Evolutionary conservation across 441 rosid genomes (phyloP).

Genomic region (Brassica balearica): DNA sequence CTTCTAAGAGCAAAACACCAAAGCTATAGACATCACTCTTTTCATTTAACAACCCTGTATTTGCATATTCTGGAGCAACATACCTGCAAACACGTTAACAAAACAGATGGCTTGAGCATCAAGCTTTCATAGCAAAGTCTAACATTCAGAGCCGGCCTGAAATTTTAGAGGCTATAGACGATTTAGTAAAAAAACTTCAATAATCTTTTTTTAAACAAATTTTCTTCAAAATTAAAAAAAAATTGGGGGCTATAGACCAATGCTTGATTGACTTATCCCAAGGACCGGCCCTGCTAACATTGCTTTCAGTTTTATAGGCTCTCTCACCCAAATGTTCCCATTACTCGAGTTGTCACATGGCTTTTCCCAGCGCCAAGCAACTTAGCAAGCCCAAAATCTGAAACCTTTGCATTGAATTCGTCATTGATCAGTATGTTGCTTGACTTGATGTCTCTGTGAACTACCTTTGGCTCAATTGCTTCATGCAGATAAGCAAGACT

Average conservation of each 20-base stretch:
- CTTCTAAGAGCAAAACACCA: slow-evolving; percentile 83
- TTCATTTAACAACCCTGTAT: slow-evolving; percentile 89
- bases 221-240: too few species aligned
- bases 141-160: too few species aligned
- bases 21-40: slow-evolving; percentile 94
- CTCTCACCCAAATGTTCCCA: slow-evolving; percentile 91
- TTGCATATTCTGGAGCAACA: slow-evolving; percentile 95
- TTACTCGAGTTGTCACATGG: slow-evolving; percentile 89
- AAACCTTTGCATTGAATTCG: slow-evolving; percentile 83
- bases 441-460: slow-evolving; percentile 91
- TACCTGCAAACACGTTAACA: slow-evolving; percentile 54
- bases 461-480: slow-evolving; percentile 96
- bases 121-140: not conserved
- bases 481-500: slow-evolving; percentile 93
- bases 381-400: slow-evolving; percentile 95
- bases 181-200: too few species aligned
- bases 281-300: too few species aligned
- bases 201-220: too few species aligned
- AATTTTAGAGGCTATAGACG: too few species aligned
- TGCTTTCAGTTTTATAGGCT: not conserved
- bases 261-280: too few species aligned
- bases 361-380: slow-evolving; percentile 88
- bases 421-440: slow-evolving; percentile 86
- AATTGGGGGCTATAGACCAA: too few species aligned
- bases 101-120: not conserved